Percentiles rank a stretch among this genome's conserved stretches.
phyloP scores from a whole-genome alignment of 371 early-diverging fungal species.

The Thermomucor indicae-seudaticae region DNA sequence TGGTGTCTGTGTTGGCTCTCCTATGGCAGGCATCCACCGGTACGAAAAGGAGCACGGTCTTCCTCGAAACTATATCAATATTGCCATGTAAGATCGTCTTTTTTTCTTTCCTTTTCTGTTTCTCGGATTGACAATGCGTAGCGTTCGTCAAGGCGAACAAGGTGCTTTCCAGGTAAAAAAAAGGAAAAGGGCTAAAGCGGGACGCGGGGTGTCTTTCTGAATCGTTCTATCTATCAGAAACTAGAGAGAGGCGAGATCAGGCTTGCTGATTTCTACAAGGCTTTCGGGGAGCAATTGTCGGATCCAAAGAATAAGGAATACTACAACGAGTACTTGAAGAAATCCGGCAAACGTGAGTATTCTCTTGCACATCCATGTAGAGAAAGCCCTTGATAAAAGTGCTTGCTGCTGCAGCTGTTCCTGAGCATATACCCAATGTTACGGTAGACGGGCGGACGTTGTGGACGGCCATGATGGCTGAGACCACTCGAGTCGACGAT shows the following conservation, averaged over 20 bases:
- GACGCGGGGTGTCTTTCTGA: constrained; percentile 3
- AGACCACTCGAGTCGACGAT: constrained; percentile 48
- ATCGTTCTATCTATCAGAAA: constrained; percentile 47
- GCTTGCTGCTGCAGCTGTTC: constrained; percentile 11
- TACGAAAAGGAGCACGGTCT: constrained; percentile 63
- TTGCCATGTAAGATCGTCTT: constrained; percentile 65
- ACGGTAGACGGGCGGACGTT: constrained; percentile 62
- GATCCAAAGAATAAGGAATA: constrained; percentile 48
- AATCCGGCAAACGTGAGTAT: constrained; percentile 42
- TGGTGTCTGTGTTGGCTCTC: constrained; percentile 81
- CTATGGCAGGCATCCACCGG: constrained; percentile 70
- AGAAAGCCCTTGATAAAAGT: background rate
- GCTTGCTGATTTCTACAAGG: constrained; percentile 58
- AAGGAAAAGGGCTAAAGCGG: background rate
- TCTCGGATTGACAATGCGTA: constrained; percentile 8
- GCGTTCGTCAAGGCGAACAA: constrained; percentile 46
- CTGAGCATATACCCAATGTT: constrained; percentile 34
- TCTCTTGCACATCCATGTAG: background rate
- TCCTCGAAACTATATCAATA: constrained; percentile 80
- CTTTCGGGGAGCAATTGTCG: constrained; percentile 63
- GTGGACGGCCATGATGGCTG: constrained; percentile 71
- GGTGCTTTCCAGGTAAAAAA: constrained; percentile 64
- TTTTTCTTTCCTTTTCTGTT: background rate
- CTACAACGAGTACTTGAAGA: constrained; percentile 45
- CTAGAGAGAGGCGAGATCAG: constrained; percentile 73